Conservation (phyloP, 352 stramenopile species). For the Pythium brassicae region DNA sequence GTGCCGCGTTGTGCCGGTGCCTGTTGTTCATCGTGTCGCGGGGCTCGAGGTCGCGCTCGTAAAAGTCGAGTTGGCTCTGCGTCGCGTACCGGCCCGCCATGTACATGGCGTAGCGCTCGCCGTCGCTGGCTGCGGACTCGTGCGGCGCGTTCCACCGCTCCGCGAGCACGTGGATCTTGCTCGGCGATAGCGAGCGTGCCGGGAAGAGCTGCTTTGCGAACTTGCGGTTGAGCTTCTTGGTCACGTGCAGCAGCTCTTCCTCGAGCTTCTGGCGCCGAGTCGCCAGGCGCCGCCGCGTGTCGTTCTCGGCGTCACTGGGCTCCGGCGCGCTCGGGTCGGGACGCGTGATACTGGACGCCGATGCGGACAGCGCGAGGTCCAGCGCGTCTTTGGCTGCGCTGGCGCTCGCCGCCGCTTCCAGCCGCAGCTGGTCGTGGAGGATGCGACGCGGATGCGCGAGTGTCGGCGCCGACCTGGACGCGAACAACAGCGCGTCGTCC, state of each 20-base stretch:
- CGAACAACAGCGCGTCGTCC: conserved; percentile 13
- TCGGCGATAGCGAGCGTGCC: conserved; percentile 16
- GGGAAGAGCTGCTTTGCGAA: conserved; percentile 53
- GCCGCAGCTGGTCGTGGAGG: conserved; percentile 9
- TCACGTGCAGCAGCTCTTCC: conserved; percentile 46
- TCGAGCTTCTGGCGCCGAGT: conserved; percentile 38
- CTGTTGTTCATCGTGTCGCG: conserved; percentile 42
- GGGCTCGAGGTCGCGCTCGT: conserved; percentile 36
- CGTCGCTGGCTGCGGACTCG: conserved; percentile 23
- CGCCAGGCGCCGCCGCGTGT: conserved; percentile 15
- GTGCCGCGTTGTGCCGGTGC: conserved; percentile 38
- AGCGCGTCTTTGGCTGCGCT: conserved; percentile 11
- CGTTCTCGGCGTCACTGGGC: background rate
- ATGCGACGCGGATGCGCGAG: conserved; percentile 15
- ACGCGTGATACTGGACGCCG: background rate
- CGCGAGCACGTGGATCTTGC: conserved; percentile 33
- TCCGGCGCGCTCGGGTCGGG: background rate
- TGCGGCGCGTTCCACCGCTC: conserved; percentile 36
- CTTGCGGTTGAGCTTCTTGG: conserved; percentile 69
- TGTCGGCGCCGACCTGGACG: conserved; percentile 22
- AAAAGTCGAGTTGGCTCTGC: conserved; percentile 58
- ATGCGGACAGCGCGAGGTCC: conserved; percentile 6
- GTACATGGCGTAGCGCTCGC: conserved; percentile 47
- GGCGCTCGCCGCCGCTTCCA: conserved; percentile 15
- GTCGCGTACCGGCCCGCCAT: conserved; percentile 52